phyloP scores from a whole-genome alignment of 805 yeast species.

The Lipomyces yamanashiensis region DNA sequence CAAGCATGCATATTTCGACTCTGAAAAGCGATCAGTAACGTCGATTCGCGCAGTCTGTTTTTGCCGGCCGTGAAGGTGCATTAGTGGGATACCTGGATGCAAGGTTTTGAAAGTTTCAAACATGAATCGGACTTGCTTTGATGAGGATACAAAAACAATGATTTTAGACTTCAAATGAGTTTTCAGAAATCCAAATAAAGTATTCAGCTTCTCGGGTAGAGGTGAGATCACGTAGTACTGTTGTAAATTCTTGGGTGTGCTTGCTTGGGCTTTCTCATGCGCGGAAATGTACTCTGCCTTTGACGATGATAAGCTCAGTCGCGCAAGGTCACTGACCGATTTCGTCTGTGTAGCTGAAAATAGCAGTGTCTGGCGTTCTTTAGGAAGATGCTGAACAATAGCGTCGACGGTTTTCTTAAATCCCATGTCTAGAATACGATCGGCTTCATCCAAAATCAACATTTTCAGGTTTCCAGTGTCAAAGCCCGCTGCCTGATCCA shows the following conservation, averaged over 20 bases:
- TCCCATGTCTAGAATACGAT: conserved; percentile 91
- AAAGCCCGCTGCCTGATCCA: conserved; percentile 85
- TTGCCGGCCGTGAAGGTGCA: conserved; percentile 96
- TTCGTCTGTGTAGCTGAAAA: conserved; percentile 92
- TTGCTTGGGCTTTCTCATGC: conserved; percentile 45
- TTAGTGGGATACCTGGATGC: conserved; percentile 95
- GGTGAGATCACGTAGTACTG: conserved; percentile 78
- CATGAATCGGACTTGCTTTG: conserved; percentile 88
- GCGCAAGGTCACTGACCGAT: conserved; percentile 77
- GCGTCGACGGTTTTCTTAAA: conserved; percentile 82
- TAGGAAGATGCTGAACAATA: conserved; percentile 76
- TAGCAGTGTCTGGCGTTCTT: conserved; percentile 77
- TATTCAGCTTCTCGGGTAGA: conserved; percentile 80
- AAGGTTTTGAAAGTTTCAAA: conserved; percentile 79
- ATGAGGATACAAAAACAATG: conserved; percentile 81
- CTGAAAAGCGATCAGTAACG: conserved; percentile 94
- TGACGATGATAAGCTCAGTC: conserved; percentile 58
- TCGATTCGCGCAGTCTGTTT: conserved; percentile 96
- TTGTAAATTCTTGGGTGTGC: conserved; percentile 82
- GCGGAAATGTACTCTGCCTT: conserved; percentile 66
- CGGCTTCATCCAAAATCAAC: conserved; percentile 88
- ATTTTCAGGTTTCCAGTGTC: conserved; percentile 75
- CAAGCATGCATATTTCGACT: conserved; percentile 85
- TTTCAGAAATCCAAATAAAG: conserved; percentile 82
- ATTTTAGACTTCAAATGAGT: conserved; percentile 81